These are phyloP conservation scores for Candida tallmaniae DNA, from an alignment of 805 yeast species.

Conservation along the genomic window DNA sequence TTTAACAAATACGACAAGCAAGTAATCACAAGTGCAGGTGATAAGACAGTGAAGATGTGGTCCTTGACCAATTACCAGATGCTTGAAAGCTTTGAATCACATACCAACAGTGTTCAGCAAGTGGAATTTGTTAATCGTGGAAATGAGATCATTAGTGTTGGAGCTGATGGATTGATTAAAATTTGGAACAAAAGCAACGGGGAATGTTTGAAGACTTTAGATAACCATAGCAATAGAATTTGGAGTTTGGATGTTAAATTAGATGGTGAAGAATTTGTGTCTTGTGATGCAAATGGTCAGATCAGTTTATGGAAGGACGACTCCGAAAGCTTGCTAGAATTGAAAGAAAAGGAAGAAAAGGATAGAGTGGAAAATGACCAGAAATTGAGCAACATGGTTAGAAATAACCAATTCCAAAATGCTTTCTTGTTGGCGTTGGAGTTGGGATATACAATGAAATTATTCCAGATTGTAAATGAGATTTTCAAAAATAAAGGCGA, in stretches of 20 bases:
- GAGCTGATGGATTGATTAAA: conserved; percentile 93
- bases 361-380: conserved; percentile 82
- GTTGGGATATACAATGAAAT: conserved; percentile 84
- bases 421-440: conserved; percentile 85
- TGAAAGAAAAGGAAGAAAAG: conserved; percentile 49
- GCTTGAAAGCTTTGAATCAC: conserved; percentile 85
- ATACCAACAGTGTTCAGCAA: conserved; percentile 86
- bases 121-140: conserved; percentile 64
- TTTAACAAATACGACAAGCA: conserved; percentile 78
- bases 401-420: conserved; percentile 73
- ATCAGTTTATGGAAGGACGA: conserved; percentile 86
- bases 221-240: conserved; percentile 87
- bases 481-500: conserved; percentile 52
- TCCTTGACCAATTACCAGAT: conserved; percentile 73
- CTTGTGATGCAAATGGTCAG: conserved; percentile 95
- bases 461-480: conserved; percentile 70
- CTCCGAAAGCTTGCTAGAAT: conserved; percentile 64
- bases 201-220: conserved; percentile 80
- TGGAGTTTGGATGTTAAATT: conserved; percentile 78
- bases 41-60: conserved; percentile 88
- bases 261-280: conserved; percentile 65
- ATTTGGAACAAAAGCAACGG: conserved; percentile 77
- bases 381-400: conserved; percentile 68
- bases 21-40: conserved; percentile 85
- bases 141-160: conserved; percentile 68